Evolutionary conservation across 495 filamentous ascomycete genomes (phyloP).

Genomic region (Parmelia sp.): DNA sequence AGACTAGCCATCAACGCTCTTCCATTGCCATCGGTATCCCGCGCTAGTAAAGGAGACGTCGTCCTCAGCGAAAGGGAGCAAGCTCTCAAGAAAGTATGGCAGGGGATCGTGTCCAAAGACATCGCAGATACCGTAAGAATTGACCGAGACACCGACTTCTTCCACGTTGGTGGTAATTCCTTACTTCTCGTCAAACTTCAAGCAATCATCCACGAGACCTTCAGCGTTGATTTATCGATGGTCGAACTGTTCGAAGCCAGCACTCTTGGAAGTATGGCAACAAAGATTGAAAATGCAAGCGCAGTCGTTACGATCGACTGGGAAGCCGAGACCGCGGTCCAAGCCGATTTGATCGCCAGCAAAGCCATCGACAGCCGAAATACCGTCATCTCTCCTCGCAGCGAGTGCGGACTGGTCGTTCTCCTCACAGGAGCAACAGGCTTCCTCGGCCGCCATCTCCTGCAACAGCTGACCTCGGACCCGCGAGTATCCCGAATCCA

Average conservation of each 20-base stretch:
- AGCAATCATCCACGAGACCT: slow-evolving; percentile 12
- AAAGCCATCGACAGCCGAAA: neutral
- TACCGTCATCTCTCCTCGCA: slow-evolving; percentile 9
- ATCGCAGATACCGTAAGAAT: slow-evolving; percentile 22
- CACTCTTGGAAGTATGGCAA: slow-evolving; percentile 35
- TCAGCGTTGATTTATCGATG: slow-evolving; percentile 13
- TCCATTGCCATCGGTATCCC: slow-evolving; percentile 20
- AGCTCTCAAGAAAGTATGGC: slow-evolving; percentile 31
- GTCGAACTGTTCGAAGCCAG: slow-evolving; percentile 33
- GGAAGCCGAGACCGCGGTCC: slow-evolving; percentile 28
- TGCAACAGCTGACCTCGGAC: slow-evolving; percentile 3
- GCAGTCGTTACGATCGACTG: slow-evolving; percentile 27
- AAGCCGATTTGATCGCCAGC: slow-evolving; percentile 1
- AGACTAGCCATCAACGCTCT: slow-evolving; percentile 28
- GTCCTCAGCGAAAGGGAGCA: slow-evolving; percentile 2
- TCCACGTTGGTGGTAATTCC: slow-evolving; percentile 21
- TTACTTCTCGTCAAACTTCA: slow-evolving; percentile 30
- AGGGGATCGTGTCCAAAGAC: slow-evolving; percentile 16
- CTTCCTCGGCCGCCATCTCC: slow-evolving; percentile 13
- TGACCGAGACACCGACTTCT: slow-evolving; percentile 23
- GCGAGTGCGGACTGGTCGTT: neutral
- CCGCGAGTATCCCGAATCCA: slow-evolving; percentile 34
- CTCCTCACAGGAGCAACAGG: slow-evolving; percentile 16
- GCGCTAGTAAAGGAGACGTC: neutral
- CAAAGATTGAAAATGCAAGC: slow-evolving; percentile 21